These are phyloP conservation scores for Cryphonectria japonica DNA, from an alignment of 2,329 filamentous ascomycete species.

Conservation along the genomic window DNA sequence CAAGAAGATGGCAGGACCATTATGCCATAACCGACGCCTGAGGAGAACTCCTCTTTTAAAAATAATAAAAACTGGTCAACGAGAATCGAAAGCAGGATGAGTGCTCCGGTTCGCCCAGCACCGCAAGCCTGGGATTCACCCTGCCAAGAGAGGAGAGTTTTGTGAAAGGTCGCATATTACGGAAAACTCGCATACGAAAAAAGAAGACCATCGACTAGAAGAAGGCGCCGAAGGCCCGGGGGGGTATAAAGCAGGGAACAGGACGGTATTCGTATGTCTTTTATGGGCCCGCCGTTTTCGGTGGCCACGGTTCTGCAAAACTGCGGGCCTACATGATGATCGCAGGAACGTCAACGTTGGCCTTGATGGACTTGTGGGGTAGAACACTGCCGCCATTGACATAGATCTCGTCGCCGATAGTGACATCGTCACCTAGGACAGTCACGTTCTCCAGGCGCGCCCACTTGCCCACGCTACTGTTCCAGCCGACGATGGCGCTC, in stretches of 20 bases:
- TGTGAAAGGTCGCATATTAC: conserved; percentile 17
- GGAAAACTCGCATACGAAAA: conserved; percentile 7
- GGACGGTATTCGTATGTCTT: background rate
- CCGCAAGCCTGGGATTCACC: conserved; percentile 8
- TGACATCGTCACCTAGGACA: conserved; percentile 97
- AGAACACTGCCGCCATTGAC: conserved; percentile 96
- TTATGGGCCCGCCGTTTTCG: background rate
- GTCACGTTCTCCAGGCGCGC: conserved; percentile 96
- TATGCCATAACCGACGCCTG: conserved; percentile 20
- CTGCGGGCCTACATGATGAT: conserved; percentile 65
- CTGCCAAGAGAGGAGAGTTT: conserved; percentile 19
- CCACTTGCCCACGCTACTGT: conserved; percentile 94
- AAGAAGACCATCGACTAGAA: conserved; percentile 8
- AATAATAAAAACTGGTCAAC: background rate
- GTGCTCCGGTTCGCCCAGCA: conserved; percentile 9
- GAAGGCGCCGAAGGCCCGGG: background rate
- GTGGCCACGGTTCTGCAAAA: background rate
- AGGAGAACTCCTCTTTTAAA: background rate
- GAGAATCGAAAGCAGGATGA: conserved; percentile 9
- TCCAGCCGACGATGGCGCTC: conserved; percentile 98
- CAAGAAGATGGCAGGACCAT: conserved; percentile 13
- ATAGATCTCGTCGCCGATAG: conserved; percentile 96
- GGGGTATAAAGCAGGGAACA: conserved; percentile 23
- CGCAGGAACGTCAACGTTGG: conserved; percentile 83
- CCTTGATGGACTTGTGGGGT: conserved; percentile 98